Base-by-base conservation (phyloP, 805 yeast species). In the Sugiyamaella marilandica region DNA sequence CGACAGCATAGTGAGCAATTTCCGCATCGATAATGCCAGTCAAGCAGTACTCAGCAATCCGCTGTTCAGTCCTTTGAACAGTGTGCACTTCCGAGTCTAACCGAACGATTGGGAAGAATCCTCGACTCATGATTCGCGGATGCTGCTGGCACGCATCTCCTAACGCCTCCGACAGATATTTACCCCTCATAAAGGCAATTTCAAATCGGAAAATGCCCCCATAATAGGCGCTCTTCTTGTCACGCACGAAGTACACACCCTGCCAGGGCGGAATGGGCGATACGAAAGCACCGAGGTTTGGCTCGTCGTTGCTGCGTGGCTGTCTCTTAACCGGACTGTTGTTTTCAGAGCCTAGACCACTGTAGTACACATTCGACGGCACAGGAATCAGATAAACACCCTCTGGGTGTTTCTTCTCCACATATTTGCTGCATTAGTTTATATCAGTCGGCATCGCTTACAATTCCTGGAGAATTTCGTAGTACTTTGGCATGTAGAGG, bases 181-280 rank as follows among this genome's bases (percentile, higher is more conserved):
- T 41, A 18, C 45, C 39, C 47, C 43, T 41, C 11, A 39, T 34
- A 39, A 52, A 52, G 21, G 19, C n/a, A 5, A 52, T 32, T 13
- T 52, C 52, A 37, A 52, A 52, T 21, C 52, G 45, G 36, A 52
- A 48, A 14, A 48, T 43, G 13, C 52, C 55, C 8, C 51, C 52
- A 21, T 21, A 36, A 24, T 34, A 52, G 10, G 50, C 47, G 14
- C 47, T 36, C 9, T 16, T n/a, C 2, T 33, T 31, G 14, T 37
- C 41, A 16, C 55, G 45, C 24, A 52, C 50, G 24, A 52, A 48
- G 8, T 43, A 24, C 32, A 52, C 51, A 7, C 55, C 55, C 49
- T 52, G 55, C 55, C 55, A 52, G 7, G 50, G 47, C n/a, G 50
- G 45, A 10, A 46, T 41, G 19, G 36, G 39, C 21, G 50, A 46